Base-by-base conservation (phyloP, 768 basidiomycete genomes). In the Pleurotus salmoneostramineus region DNA sequence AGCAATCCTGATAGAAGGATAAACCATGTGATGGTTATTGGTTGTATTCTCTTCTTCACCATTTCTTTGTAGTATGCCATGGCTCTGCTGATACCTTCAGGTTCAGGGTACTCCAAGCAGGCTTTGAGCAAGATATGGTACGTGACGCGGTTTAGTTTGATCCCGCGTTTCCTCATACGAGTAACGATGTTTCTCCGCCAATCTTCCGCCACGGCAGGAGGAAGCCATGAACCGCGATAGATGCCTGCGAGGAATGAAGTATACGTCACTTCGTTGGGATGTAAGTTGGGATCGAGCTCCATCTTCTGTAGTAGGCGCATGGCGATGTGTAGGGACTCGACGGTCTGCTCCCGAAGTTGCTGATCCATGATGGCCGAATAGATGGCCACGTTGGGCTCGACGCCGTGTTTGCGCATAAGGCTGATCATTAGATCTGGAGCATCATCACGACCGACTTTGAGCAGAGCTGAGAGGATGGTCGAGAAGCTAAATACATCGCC, bases 401-500 rank as follows among this genome's bases (percentile, higher is more conserved):
- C 74, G 17, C 86, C 86, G 56, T 90, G 84, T 64, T 83, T 82
- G 63, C 78, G 71, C 95, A 98, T 98, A 58, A 90, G 74, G 45
- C 76, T 72, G 50, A 94, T 69, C 17, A 93, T 79, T 31, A 83
- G 74, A 17, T 79, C 74, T 4, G 83, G 80, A 1, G 91, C 88
- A 62, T 94, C 87, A 31, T 79, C 70, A 56, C 84, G 78, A 7
- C 87, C 85, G 11, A 82, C 82, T 61, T 82, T 83, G 50, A 94
- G 79, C 55, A 96, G 69, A 0, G 91, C 88, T 27, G 87, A 83
- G 14, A 98, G 83, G 34, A 98, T 79, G 10, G 87, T 93, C 3
- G 95, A 93, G 69, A 88, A 98, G 0, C 90, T 97, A 70, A 87
- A 84, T 8, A 90, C 83, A 68, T 98, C 92, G 5, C 93, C 90